A percentile compares a stretch with the other conserved stretches of the same genome.
Evolutionary conservation across 192 early-diverging fungal genomes (phyloP).

Genomic region (Geosiphon pyriformis): DNA sequence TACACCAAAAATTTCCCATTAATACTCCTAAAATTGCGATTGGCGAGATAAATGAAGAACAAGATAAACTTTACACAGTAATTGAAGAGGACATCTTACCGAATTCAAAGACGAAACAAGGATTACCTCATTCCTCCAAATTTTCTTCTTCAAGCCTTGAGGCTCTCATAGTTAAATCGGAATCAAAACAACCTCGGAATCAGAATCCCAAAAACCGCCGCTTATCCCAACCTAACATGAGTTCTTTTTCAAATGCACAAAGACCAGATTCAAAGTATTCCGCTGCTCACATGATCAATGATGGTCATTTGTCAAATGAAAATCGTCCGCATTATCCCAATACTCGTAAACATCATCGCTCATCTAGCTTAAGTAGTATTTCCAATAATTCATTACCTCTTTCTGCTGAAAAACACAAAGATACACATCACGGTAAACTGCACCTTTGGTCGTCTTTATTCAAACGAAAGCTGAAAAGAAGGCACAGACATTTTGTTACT

Average conservation of each 20-base stretch:
- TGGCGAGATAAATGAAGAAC: not conserved
- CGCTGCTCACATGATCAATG: not conserved
- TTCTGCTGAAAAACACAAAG: not conserved
- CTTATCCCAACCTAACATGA: not conserved
- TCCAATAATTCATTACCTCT: not conserved
- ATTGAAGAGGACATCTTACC: not conserved
- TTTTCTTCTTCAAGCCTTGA: not conserved
- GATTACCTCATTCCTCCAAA: too few species aligned
- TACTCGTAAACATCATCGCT: not conserved
- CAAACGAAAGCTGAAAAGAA: conserved; percentile 17
- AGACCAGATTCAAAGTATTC: not conserved
- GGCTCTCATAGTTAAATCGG: not conserved
- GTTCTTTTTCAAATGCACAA: not conserved
- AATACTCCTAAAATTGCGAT: not conserved
- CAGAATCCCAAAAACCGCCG: not conserved
- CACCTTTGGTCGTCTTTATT: conserved; percentile 2
- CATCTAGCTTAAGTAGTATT: not conserved
- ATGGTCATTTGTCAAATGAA: too few species aligned
- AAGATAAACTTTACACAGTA: not conserved
- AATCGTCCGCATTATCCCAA: too few species aligned
- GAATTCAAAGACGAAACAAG: not conserved
- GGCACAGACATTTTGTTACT: not conserved
- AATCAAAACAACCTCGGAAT: not conserved
- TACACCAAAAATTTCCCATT: not conserved
- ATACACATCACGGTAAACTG: too few species aligned